These are phyloP conservation scores for Trapa bicornis DNA, from an alignment of 345 rosid genomes.

Conservation along the genomic window DNA sequence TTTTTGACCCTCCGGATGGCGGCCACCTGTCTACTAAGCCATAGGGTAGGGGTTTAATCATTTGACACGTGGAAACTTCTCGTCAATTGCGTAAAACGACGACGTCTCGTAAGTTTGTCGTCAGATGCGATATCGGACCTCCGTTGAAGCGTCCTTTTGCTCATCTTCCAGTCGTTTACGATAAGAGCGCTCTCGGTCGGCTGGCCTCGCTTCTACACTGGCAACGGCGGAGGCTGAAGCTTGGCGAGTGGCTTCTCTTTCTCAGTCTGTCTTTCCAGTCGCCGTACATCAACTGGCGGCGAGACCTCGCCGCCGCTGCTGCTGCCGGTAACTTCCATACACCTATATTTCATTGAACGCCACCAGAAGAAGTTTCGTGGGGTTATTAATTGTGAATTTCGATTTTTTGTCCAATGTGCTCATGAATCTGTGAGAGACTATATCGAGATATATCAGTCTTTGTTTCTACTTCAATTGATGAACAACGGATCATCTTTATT, in stretches of 20 bases:
- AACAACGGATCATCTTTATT: not conserved
- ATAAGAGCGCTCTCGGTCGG: not conserved
- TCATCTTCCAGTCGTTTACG: not conserved
- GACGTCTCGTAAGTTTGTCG: not conserved
- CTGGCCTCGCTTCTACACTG: too few species aligned
- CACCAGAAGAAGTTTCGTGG: not conserved
- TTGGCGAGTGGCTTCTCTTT: too few species aligned
- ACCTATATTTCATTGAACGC: too few species aligned
- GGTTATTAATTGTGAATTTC: not conserved
- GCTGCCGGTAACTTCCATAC: slow-evolving; percentile 19
- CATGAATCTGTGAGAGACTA: not conserved
- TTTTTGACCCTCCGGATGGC: not conserved
- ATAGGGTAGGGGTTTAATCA: too few species aligned
- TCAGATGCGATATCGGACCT: not conserved
- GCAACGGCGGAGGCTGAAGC: too few species aligned
- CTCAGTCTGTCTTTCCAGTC: slow-evolving; percentile 12
- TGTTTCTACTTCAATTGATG: not conserved
- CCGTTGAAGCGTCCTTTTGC: not conserved
- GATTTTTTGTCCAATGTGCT: not conserved
- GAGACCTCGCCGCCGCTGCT: slow-evolving; percentile 76
- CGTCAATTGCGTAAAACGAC: not conserved
- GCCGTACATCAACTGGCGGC: slow-evolving; percentile 42
- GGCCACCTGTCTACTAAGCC: not conserved
- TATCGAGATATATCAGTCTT: too few species aligned
- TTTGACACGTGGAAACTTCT: too few species aligned